Percentiles rank a stretch among this genome's conserved stretches.
These are phyloP conservation scores for Quercus tomentella DNA, from an alignment of 331 rosid species.

Conservation along the genomic window DNA sequence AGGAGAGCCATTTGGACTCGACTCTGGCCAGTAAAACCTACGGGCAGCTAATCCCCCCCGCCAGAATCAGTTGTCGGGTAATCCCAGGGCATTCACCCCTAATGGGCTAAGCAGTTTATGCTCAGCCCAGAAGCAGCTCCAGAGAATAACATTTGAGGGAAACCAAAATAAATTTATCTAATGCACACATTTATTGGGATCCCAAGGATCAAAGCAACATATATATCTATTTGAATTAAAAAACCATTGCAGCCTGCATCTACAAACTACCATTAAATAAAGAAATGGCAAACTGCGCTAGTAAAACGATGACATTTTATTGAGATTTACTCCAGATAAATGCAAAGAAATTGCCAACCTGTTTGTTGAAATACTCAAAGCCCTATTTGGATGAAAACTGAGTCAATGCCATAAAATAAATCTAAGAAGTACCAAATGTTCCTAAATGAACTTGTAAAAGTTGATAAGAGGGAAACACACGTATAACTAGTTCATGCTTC, in stretches of 20 bases:
- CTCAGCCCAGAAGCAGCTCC: not conserved
- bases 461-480: too few species aligned
- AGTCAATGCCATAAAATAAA: too few species aligned
- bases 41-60: too few species aligned
- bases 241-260: not conserved
- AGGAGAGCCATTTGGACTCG: too few species aligned
- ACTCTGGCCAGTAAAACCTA: too few species aligned
- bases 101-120: too few species aligned
- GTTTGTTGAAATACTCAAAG: not conserved
- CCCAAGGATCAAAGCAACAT: not conserved
- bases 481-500: too few species aligned
- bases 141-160: not conserved
- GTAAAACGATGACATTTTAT: not conserved
- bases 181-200: conserved; percentile 1
- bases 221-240: not conserved
- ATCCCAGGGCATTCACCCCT: too few species aligned
- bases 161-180: not conserved
- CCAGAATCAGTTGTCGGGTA: too few species aligned
- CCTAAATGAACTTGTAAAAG: too few species aligned
- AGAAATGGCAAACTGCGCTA: not conserved
- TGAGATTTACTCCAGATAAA: not conserved
- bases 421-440: too few species aligned
- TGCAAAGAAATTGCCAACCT: not conserved
- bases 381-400: too few species aligned
- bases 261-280: not conserved